phyloP scores from a whole-genome alignment of 2,329 filamentous ascomycete species.

The Penicillium sp. region DNA sequence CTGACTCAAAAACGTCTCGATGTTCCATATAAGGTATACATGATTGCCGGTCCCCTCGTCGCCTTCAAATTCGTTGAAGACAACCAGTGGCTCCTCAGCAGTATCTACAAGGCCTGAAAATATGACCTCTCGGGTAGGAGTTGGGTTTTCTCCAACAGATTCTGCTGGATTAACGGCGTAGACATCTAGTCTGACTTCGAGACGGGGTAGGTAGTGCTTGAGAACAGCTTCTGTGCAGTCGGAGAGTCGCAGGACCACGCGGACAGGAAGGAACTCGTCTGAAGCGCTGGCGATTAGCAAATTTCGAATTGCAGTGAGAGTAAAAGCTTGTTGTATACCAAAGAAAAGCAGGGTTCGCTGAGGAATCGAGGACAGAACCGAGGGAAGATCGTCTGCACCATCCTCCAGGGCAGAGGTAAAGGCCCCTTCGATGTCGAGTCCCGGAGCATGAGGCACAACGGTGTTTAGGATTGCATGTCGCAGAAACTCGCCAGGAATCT shows the following conservation, averaged over 20 bases:
- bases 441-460: constrained; percentile 44
- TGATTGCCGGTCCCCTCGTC: constrained; percentile 39
- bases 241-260: constrained; percentile 52
- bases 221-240: constrained; percentile 49
- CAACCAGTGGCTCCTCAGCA: constrained; percentile 45
- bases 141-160: constrained; percentile 42
- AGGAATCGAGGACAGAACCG: constrained; percentile 48
- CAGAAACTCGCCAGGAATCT: constrained; percentile 42
- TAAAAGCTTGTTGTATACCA: constrained; percentile 35
- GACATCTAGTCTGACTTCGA: constrained; percentile 53
- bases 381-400: constrained; percentile 43
- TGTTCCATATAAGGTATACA: constrained; percentile 47
- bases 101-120: constrained; percentile 40
- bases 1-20: constrained; percentile 44
- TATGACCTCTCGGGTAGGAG: constrained; percentile 42
- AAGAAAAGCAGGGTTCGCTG: constrained; percentile 55
- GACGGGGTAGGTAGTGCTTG: constrained; percentile 48
- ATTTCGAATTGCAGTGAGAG: background rate
- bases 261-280: constrained; percentile 56
- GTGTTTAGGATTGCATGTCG: constrained; percentile 44
- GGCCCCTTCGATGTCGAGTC: constrained; percentile 40
- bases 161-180: constrained; percentile 43
- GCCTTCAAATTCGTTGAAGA: constrained; percentile 44
- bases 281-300: constrained; percentile 11
- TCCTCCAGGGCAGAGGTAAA: constrained; percentile 47